Conservation (phyloP, 306 rosid species). For the Datisca glomerata region DNA sequence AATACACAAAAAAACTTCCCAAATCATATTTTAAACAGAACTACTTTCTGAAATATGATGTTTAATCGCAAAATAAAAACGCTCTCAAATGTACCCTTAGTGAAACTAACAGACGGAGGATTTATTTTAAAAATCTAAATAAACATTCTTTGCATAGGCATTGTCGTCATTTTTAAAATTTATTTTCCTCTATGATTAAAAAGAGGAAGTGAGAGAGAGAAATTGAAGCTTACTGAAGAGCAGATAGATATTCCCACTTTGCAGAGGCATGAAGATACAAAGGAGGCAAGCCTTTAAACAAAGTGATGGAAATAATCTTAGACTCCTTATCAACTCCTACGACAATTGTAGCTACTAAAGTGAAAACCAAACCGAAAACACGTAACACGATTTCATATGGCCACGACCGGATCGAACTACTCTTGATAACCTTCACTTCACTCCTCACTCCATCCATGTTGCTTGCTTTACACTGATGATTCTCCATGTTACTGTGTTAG, state of each 20-base stretch:
- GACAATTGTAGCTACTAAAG: slow-evolving; percentile 31
- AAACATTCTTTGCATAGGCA: too few relatives aligned
- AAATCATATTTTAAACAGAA: too few relatives aligned
- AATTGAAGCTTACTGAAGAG: slow-evolving; percentile 32
- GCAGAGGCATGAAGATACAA: slow-evolving; percentile 37
- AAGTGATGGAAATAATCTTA: slow-evolving; percentile 18
- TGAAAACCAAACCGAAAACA: slow-evolving; percentile 21
- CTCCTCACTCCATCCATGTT: slow-evolving; percentile 22
- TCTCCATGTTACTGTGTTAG: slow-evolving; percentile 4
- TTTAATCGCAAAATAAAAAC: too few relatives aligned
- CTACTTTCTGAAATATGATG: neutral
- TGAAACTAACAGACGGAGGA: too few relatives aligned
- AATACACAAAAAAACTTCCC: too few relatives aligned
- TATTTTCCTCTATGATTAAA: too few relatives aligned
- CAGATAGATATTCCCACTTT: slow-evolving; percentile 59
- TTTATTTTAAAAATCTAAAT: too few relatives aligned
- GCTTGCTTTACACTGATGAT: neutral
- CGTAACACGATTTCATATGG: slow-evolving; percentile 24
- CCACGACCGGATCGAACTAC: neutral
- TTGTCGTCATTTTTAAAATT: too few relatives aligned
- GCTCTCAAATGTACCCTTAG: too few relatives aligned
- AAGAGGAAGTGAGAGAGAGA: too few relatives aligned
- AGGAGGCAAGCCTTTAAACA: slow-evolving; percentile 15
- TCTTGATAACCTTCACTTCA: slow-evolving; percentile 26
- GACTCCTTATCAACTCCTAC: slow-evolving; percentile 35